Base-by-base conservation (phyloP, 2,329 filamentous ascomycete genomes). In the Penicillium psychrosexuale region DNA sequence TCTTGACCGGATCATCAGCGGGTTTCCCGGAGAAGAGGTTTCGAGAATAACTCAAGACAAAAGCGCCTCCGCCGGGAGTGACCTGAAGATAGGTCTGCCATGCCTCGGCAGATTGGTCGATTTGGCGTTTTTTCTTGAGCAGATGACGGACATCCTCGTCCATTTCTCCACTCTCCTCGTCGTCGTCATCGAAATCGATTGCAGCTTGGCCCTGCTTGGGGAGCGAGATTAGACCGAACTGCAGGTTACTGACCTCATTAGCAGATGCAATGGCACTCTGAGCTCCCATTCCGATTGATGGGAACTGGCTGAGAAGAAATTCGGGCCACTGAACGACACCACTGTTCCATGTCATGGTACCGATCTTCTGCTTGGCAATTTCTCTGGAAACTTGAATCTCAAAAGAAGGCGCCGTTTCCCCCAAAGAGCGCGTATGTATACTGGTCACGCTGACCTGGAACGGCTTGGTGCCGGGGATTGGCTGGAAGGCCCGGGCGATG, bases 281-380 rank as follows among this genome's bases (percentile, higher is more conserved):
- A 9, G 60, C 38, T n/a, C 64, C 58, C 51, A 66, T 55, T 8
- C 65, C 66, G 22, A 71, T 51, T 22, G 56, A 55, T 39, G 59
- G 54, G 47, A 69, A 58, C 6, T 64, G 62, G 8, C 59, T 57
- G 15, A 69, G 58, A 8, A 72, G 37, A 8, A 57, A 50, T 33
- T 60, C 60, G 11, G 74, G 73, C 74, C 74, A 77, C 1, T 43
- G 27, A 24, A 71, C 47, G n/a, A 64, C 56, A n/a, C 74, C 74
- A 56, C 70, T 75, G 5, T 68, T 67, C 72, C 72, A 75, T 22
- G 68, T 66, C 38, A 68, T 64, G 46, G 69, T 68, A 2, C 65
- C 69, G 22, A 68, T 47, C 33, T 73, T 72, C 24, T 60, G 58
- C 6, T 61, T 19, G 1, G 70, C 68, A 12, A 77, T 57, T 49